Evolutionary conservation across 441 rosid genomes (phyloP), one percentile per base, ranked within the genome.

Genomic region (Aleurites moluccanus): DNA sequence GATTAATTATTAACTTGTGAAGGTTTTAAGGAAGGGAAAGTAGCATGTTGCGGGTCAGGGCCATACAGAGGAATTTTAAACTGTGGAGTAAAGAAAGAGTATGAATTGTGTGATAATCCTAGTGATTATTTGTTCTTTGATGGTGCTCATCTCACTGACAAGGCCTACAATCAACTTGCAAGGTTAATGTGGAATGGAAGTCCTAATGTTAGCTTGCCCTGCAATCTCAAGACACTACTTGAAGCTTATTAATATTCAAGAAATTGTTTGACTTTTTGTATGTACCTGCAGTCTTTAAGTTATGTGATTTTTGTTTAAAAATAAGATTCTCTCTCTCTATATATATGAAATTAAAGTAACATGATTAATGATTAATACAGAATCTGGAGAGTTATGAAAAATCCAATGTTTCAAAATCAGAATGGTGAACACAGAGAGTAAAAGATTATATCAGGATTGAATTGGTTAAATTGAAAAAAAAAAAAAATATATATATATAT

Each of bases 41-140:
- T 61, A 38, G 97, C 93, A 50, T 93, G 95, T 61, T 93, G 95
- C 72, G 95, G 98, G 25, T 74, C 77, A 30, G 95, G 95, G 60
- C 53, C 67, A 28, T 88, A 67, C 69, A 74, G 90, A 76, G 96
- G 96, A 72, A 76, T 79, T 28, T 80, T 57, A 33, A 91, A 92
- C 79, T 92, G 94, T 65, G 96, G 96, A 67, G 94, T 96, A 45
- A 86, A 76, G 77, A 86, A 82, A 73, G 83, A 85, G 61, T 91
- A 75, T 70, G 76, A 88, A 64, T 71, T 91, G 23, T 72, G 81
- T 62, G 69, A 73, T 1, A 49, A 78, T 53, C 44, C 63, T 0
- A 20, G 38, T n/a, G 78, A 71, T 14, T 75, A 75, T 67, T 20
- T 72, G 8, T 76, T 76, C 40, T 73, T 73, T 77, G 70, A 63